These are phyloP conservation scores for Suhomyces chickasaworum DNA, from an alignment of 1,139 yeast genomes.

Conservation along the genomic window DNA sequence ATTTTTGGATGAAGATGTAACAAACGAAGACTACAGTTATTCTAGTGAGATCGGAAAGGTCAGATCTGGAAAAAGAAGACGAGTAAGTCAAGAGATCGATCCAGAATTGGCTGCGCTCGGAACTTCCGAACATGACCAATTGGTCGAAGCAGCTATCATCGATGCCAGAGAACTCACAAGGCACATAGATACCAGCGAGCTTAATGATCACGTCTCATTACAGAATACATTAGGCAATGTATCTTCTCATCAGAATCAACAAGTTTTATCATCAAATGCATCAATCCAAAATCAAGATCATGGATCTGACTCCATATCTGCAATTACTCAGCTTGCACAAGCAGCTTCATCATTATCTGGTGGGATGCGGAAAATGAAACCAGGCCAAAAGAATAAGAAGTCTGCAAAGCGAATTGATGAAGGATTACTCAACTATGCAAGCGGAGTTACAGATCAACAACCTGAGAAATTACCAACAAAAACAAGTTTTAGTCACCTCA, in stretches of 20 bases:
- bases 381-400: slow-evolving; percentile 17
- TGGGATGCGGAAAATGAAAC: slow-evolving; percentile 11
- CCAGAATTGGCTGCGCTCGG: slow-evolving; percentile 55
- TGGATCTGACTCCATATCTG: slow-evolving; percentile 22
- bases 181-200: slow-evolving; percentile 24
- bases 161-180: slow-evolving; percentile 67
- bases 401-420: slow-evolving; percentile 13
- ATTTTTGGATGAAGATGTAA: slow-evolving; percentile 44
- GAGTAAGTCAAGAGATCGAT: slow-evolving; percentile 46
- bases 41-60: slow-evolving; percentile 7
- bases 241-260: slow-evolving; percentile 22
- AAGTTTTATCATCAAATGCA: slow-evolving; percentile 26
- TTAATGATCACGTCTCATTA: slow-evolving; percentile 12
- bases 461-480: slow-evolving; percentile 13
- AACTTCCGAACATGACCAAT: slow-evolving; percentile 56
- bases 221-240: slow-evolving; percentile 15
- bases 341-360: slow-evolving; percentile 30
- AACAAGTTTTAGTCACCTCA: slow-evolving; percentile 31
- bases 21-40: slow-evolving; percentile 19
- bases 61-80: slow-evolving; percentile 10
- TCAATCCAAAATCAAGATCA: slow-evolving; percentile 24
- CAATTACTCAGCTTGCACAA: slow-evolving; percentile 37
- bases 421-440: slow-evolving; percentile 12
- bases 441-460: slow-evolving; percentile 5
- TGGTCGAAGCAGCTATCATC: slow-evolving; percentile 67